phyloP scores from a whole-genome alignment of 1,139 yeast species.

The Yamadazyma blattariae region DNA sequence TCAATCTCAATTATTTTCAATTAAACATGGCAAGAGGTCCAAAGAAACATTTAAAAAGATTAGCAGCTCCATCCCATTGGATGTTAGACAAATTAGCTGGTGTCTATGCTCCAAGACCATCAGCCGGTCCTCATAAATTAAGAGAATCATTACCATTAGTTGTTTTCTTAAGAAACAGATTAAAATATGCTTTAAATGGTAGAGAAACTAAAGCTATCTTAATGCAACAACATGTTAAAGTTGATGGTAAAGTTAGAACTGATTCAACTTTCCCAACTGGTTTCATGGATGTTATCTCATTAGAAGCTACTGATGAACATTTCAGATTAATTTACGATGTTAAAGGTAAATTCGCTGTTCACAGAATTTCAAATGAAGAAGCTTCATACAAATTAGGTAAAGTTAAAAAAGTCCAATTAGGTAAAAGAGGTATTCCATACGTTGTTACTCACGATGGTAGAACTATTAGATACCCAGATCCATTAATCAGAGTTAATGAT shows the following conservation, averaged over 20 bases:
- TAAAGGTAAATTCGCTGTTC: constrained; percentile 98
- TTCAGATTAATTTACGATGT: constrained; percentile 97
- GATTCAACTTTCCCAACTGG: constrained; percentile 99
- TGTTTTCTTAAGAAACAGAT: constrained; percentile 98
- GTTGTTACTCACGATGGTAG: constrained; percentile 99
- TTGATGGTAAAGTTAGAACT: constrained; percentile 99
- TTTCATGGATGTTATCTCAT: constrained; percentile 96
- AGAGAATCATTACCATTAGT: constrained; percentile 98
- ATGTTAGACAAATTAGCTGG: constrained; percentile 99
- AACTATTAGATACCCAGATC: constrained; percentile 99
- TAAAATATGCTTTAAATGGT: constrained; percentile 99
- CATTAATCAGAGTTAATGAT: constrained; percentile 93
- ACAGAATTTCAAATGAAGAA: constrained; percentile 98
- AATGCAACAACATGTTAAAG: constrained; percentile 99
- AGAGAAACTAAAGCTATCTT: constrained; percentile 99
- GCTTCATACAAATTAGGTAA: constrained; percentile 97
- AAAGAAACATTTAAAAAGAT: constrained; percentile 44
- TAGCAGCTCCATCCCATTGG: constrained; percentile 94
- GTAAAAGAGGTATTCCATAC: constrained; percentile 98
- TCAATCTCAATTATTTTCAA: constrained; percentile 2
- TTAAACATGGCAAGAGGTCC: constrained; percentile 9
- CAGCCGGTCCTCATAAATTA: constrained; percentile 99
- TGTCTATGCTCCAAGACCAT: constrained; percentile 99
- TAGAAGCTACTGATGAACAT: constrained; percentile 98
- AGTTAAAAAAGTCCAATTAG: constrained; percentile 96